Evolutionary conservation across 129 eudicot species (phyloP).

Genomic region (Flaveria linearis): DNA sequence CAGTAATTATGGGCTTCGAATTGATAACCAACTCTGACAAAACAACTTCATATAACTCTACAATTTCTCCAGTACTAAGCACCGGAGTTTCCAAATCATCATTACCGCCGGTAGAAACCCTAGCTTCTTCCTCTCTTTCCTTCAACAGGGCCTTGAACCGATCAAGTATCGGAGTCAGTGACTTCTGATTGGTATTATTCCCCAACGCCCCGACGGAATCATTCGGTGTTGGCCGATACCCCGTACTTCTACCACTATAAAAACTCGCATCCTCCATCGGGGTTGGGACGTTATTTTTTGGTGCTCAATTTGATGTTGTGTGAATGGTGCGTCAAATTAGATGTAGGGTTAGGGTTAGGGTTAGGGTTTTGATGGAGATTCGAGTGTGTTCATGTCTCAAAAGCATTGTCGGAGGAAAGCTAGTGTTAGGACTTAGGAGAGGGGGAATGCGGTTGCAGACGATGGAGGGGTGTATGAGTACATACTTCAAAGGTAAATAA

Average conservation of each 20-base stretch:
- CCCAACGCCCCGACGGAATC: slow-evolving; percentile 29
- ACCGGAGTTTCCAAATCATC: slow-evolving; percentile 28
- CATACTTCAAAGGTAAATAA: slow-evolving; percentile 3
- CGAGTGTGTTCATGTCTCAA: slow-evolving; percentile 31
- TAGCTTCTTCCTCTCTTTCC: slow-evolving; percentile 63
- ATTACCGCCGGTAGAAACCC: slow-evolving; percentile 47
- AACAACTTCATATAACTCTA: slow-evolving; percentile 56
- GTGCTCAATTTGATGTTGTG: slow-evolving; percentile 6
- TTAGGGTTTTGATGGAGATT: slow-evolving; percentile 23
- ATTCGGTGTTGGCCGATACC: no score
- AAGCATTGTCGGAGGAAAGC: neutral
- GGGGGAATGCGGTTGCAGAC: slow-evolving; percentile 33
- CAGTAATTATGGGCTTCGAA: slow-evolving; percentile 92
- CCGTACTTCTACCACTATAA: slow-evolving; percentile 38
- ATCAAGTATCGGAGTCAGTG: slow-evolving; percentile 58
- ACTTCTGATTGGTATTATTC: slow-evolving; percentile 37
- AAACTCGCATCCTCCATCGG: slow-evolving; percentile 39
- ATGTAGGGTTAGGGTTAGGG: slow-evolving; percentile 44
- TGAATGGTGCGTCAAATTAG: slow-evolving; percentile 2
- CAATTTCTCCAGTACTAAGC: slow-evolving; percentile 56
- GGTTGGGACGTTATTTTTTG: neutral
- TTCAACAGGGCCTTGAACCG: slow-evolving; percentile 63
- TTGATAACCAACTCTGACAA: slow-evolving; percentile 65
- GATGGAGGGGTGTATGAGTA: slow-evolving; percentile 52
- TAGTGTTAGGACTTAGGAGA: slow-evolving; percentile 18